These are phyloP conservation scores for Discostella stelligeroides DNA, from an alignment of 108 stramenopile genomes.

Conservation along the genomic window DNA sequence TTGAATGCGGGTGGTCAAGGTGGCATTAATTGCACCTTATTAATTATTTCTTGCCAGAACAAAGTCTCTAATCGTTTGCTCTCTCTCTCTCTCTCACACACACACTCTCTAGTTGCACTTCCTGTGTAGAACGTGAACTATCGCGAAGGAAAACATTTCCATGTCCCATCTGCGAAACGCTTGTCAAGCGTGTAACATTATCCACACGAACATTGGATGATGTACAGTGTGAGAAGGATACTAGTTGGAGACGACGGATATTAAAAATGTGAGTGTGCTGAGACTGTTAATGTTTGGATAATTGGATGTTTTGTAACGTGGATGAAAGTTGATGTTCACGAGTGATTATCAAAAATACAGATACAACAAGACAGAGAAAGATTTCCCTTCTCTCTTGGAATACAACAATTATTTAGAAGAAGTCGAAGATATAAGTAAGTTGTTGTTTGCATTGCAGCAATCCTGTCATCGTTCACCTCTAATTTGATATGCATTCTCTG, in stretches of 20 bases:
- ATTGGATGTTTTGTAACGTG: neutral
- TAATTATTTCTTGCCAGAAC: too few relatives aligned
- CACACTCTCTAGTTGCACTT: constrained; percentile 57
- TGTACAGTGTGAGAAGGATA: constrained; percentile 85
- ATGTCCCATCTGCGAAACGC: constrained; percentile 82
- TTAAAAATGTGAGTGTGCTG: constrained; percentile 63
- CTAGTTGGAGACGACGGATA: constrained; percentile 80
- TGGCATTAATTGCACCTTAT: too few relatives aligned
- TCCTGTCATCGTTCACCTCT: neutral
- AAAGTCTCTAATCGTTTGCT: too few relatives aligned
- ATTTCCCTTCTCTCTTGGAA: constrained; percentile 76
- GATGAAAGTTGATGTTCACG: neutral
- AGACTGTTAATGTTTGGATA: neutral
- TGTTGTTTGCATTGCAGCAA: neutral
- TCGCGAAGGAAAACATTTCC: constrained; percentile 76
- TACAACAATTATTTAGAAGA: constrained; percentile 92
- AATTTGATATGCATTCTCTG: neutral
- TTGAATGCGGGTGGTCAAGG: too few relatives aligned
- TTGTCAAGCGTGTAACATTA: constrained; percentile 82
- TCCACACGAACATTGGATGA: constrained; percentile 84
- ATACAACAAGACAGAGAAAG: constrained; percentile 81
- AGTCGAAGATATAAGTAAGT: constrained; percentile 80
- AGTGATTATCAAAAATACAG: neutral
- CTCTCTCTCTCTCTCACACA: neutral
- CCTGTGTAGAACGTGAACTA: constrained; percentile 84